Evolutionary conservation across 2,329 filamentous ascomycete species (phyloP).

Genomic region (Aureobasidium uvarum): DNA sequence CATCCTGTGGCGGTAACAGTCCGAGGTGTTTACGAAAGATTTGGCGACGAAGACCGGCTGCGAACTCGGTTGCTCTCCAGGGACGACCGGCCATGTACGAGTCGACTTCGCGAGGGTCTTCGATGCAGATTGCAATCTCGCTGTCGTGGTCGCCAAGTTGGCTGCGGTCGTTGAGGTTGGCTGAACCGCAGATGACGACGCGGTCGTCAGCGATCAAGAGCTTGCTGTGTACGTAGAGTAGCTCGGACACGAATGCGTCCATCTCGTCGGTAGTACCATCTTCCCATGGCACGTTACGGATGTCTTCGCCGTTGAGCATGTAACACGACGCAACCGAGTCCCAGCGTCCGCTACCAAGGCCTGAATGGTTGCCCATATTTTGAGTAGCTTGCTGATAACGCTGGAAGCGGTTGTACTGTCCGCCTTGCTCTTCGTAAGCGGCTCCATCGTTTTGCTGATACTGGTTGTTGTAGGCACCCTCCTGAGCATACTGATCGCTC

Average conservation of each 20-base stretch:
- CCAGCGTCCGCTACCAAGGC: constrained; percentile 56
- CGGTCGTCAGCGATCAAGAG: constrained; percentile 78
- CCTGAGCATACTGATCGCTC: constrained; percentile 37
- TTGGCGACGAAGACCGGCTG: constrained; percentile 75
- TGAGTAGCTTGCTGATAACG: constrained; percentile 70
- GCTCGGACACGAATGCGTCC: constrained; percentile 62
- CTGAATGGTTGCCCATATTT: constrained; percentile 49
- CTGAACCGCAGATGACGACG: constrained; percentile 76
- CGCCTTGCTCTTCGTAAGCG: constrained; percentile 34
- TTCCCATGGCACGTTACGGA: constrained; percentile 63
- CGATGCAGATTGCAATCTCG: constrained; percentile 85
- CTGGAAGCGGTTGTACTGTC: constrained; percentile 49
- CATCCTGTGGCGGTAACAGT: constrained; percentile 69
- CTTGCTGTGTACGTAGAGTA: constrained; percentile 66
- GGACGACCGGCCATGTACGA: constrained; percentile 70
- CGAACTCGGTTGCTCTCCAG: constrained; percentile 72
- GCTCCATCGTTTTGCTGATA: constrained; percentile 26
- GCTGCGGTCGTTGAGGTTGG: constrained; percentile 68
- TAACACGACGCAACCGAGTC: constrained; percentile 78
- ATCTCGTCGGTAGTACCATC: constrained; percentile 56
- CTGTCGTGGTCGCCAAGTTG: constrained; percentile 83
- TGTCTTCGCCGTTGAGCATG: constrained; percentile 73
- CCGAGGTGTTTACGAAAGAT: constrained; percentile 92
- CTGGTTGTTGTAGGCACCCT: constrained; percentile 9
- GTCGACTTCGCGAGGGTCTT: constrained; percentile 69